Base-by-base conservation (phyloP, 768 basidiomycete species). In the Tylopilus balloui region DNA sequence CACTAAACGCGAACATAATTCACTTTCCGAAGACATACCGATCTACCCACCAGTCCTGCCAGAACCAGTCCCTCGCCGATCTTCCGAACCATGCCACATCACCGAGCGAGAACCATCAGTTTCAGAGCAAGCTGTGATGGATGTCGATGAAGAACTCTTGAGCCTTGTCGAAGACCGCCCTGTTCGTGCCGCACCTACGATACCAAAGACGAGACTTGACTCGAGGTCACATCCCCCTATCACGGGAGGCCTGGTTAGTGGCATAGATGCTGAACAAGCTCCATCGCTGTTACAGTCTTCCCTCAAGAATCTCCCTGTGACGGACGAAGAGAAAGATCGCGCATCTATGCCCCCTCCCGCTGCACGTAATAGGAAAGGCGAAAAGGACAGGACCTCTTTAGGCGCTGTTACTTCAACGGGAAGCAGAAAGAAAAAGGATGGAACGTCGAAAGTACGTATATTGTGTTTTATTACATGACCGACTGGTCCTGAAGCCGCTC, bases 61-160 rank as follows among this genome's bases (percentile, higher is more conserved):
- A 23, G 52, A 58, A 27, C 41, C 49, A 41, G 34, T 34, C 38
- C 47, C 38, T 36, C 37, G 39, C 35, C 50, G 43, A 45, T 52
- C 56, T 27, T 46, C 45, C 31, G 51, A 56, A 34, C 36, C 50
- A 27, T 36, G 49, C 13, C 17, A 35, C 21, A 34, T 14, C 12
- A 17, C 44, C 13, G 42, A 56, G 21, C 52, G 31, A 12, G 54
- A 47, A 27, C 50, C 29, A 14, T 24, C 32, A 3, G 34, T 45
- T 21, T 29, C 44, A 17, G 55, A 59, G 25, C 54, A 40, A 68
- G 69, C 51, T 60, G 72, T 50, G 70, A 70, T 67, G 62, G 70
- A 83, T 47, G 78, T 77, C 12, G 76, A 77, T 11, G 72, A 84
- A 54, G 86, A 88, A 66, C 66, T 88, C 42, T 72, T 87, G 49